phyloP scores from a whole-genome alignment of 1,284 basidiomycete genomes.

The Somion occarium region DNA sequence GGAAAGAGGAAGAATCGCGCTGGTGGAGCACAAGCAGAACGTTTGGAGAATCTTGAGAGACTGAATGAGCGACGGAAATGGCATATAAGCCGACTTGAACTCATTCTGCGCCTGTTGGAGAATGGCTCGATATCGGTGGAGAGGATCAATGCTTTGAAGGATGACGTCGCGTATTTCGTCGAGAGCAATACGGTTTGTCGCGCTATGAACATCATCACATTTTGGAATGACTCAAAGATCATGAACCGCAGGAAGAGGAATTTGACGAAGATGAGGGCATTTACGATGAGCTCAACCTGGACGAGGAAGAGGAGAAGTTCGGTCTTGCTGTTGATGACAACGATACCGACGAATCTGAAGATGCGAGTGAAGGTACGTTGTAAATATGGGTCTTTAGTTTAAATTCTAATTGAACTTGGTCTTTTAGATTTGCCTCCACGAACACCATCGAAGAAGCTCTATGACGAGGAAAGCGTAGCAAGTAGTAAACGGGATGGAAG shows the following conservation, averaged over 20 bases:
- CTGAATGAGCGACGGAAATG: conserved; percentile 94
- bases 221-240: background rate
- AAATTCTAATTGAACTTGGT: no score
- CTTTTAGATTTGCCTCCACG: conserved; percentile 51
- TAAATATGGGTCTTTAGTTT: no score
- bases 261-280: conserved; percentile 98
- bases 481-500: conserved; percentile 73
- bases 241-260: conserved; percentile 75
- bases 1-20: conserved; percentile 85
- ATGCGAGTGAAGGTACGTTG: conserved; percentile 63
- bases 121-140: conserved; percentile 89
- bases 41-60: conserved; percentile 80
- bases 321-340: conserved; percentile 73
- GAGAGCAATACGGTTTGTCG: conserved; percentile 87
- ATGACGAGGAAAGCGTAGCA: conserved; percentile 68
- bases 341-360: conserved; percentile 65
- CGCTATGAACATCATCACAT: conserved; percentile 7
- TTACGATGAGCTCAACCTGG: conserved; percentile 96
- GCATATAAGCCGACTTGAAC: conserved; percentile 92
- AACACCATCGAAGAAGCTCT: conserved; percentile 65
- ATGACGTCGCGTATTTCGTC: conserved; percentile 96
- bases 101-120: conserved; percentile 90
- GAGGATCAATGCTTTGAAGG: conserved; percentile 80
- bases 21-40: conserved; percentile 57
- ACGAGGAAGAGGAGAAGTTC: conserved; percentile 95